Conservation (phyloP, 1,284 basidiomycete genomes). For the Sparassis latifolia region DNA sequence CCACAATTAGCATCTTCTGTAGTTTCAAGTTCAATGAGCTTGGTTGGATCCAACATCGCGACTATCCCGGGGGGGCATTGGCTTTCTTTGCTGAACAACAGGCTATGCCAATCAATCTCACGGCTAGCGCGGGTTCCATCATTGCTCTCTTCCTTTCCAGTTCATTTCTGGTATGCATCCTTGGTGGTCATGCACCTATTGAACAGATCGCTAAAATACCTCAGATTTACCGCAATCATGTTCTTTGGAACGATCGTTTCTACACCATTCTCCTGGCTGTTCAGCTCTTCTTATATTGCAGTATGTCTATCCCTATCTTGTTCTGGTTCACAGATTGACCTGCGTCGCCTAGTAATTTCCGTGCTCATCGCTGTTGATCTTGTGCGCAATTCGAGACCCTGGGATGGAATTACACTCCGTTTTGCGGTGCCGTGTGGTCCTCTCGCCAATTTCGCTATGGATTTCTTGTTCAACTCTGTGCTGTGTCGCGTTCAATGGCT, state of each 20-base stretch:
- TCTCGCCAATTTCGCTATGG: no score
- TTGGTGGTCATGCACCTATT: not conserved
- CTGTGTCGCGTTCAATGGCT: no score
- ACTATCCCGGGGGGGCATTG: not conserved
- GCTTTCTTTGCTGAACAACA: not conserved
- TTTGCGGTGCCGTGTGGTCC: no score
- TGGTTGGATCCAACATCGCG: not conserved
- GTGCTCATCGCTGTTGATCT: no score
- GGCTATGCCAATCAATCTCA: not conserved
- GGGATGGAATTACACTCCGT: no score
- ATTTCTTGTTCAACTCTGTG: no score
- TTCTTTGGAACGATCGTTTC: not conserved
- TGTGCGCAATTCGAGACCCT: no score
- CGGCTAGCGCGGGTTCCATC: not conserved
- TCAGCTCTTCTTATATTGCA: no score
- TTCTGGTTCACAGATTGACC: no score
- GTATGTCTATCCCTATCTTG: no score
- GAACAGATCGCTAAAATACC: not conserved
- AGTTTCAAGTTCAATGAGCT: constrained; percentile 1
- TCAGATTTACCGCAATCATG: not conserved
- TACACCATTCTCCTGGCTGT: no score
- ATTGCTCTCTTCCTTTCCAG: not conserved
- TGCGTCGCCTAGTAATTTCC: no score
- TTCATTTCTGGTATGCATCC: not conserved
- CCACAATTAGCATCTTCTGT: not conserved